phyloP scores from a whole-genome alignment of 148 eudicot species.

The Camellia sinensis region DNA sequence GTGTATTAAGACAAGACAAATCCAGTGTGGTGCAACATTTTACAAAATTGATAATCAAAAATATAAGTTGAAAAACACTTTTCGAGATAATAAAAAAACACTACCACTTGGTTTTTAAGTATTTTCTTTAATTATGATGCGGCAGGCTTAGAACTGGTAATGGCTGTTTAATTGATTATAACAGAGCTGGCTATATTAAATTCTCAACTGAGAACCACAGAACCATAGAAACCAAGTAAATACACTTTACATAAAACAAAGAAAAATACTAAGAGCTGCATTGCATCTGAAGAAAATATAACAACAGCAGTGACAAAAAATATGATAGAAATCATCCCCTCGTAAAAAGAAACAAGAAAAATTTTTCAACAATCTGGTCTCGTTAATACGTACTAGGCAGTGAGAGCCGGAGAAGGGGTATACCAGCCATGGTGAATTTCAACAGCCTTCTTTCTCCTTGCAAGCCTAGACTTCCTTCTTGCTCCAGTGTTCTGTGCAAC shows the following conservation, averaged over 20 bases:
- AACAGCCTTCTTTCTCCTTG: conserved; percentile 74
- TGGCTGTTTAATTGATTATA: not conserved
- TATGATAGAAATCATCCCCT: not conserved
- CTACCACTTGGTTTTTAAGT: no score
- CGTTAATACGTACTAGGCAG: not conserved
- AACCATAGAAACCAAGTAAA: no score
- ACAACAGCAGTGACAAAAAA: not conserved
- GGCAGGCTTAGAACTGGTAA: no score
- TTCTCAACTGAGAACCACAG: no score
- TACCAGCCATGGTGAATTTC: conserved; percentile 92
- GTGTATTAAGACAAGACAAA: no score
- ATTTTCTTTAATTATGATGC: no score
- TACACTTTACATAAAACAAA: not conserved
- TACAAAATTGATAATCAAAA: no score
- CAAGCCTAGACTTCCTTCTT: conserved; percentile 78
- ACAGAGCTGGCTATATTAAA: no score
- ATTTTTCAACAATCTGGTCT: not conserved
- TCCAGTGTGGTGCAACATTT: no score
- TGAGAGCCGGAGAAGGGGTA: conserved; percentile 40
- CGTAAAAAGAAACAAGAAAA: not conserved
- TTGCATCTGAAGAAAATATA: conserved; percentile 4
- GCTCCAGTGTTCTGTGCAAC: conserved; percentile 89
- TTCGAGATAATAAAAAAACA: no score
- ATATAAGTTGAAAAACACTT: no score
- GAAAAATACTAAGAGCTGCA: not conserved